A percentile compares a stretch with the other conserved stretches of the same genome.
phyloP scores from a whole-genome alignment of 2,329 filamentous ascomycete genomes.

The Thermothelomyces thermophilus region DNA sequence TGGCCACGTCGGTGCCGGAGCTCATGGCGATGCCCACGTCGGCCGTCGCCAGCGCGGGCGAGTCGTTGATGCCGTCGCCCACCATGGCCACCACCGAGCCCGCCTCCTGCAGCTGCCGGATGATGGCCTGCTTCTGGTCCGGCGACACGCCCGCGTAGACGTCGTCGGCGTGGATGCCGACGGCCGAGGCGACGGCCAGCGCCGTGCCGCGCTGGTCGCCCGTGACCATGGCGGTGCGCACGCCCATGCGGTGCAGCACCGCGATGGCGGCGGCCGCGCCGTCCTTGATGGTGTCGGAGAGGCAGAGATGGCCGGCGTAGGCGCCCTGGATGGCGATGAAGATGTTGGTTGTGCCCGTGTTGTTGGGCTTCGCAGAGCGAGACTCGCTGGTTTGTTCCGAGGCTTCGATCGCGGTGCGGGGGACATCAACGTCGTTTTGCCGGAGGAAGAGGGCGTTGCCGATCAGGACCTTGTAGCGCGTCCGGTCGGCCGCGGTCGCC shows the following conservation, averaged over 20 bases:
- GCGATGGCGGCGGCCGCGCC: conserved; percentile 74
- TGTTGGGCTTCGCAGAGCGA: conserved; percentile 34
- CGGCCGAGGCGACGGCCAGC: conserved; percentile 69
- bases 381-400: conserved; percentile 51
- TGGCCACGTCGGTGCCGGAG: conserved; percentile 90
- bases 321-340: conserved; percentile 79
- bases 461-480: conserved; percentile 70
- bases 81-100: conserved; percentile 85
- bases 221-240: conserved; percentile 86
- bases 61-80: conserved; percentile 97
- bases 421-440: conserved; percentile 61
- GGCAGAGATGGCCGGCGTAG: conserved; percentile 75
- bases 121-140: conserved; percentile 81
- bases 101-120: conserved; percentile 65
- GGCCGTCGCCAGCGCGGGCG: conserved; percentile 85
- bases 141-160: conserved; percentile 86
- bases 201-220: conserved; percentile 86
- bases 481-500: conserved; percentile 57
- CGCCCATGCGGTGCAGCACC: conserved; percentile 75
- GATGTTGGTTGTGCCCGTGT: conserved; percentile 77
- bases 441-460: conserved; percentile 76
- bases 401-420: conserved; percentile 55
- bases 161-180: conserved; percentile 69
- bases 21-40: conserved; percentile 90
- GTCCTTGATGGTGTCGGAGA: conserved; percentile 87